Evolutionary conservation across 2,329 filamentous ascomycete genomes (phyloP).

Genomic region (Setomelanomma holmii): DNA sequence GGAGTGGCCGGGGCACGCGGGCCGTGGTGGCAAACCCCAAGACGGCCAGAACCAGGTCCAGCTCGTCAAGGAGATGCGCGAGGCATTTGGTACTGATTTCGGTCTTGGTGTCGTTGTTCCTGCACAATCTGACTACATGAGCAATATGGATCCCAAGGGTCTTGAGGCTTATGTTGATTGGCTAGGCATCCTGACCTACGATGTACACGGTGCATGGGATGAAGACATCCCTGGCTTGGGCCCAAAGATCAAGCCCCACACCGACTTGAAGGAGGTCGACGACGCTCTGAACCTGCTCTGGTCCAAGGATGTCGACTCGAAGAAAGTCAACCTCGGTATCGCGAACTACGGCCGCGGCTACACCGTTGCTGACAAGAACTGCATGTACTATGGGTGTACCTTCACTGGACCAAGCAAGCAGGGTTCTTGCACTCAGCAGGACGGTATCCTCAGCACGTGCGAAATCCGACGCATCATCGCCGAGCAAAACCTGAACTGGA

Average conservation of each 20-base stretch:
- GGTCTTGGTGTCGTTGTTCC: conserved; percentile 36
- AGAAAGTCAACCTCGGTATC: conserved; percentile 54
- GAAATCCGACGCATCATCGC: conserved; percentile 48
- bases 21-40: conserved; percentile 45
- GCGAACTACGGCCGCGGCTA: conserved; percentile 56
- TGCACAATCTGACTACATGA: conserved; percentile 35
- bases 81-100: conserved; percentile 23
- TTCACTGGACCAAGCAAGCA: conserved; percentile 23
- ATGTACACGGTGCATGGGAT: conserved; percentile 50
- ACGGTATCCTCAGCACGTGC: conserved; percentile 42
- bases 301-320: conserved; percentile 51
- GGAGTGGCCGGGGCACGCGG: conserved; percentile 45
- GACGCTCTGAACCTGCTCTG: conserved; percentile 54
- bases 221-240: conserved; percentile 32
- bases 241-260: conserved; percentile 47
- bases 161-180: conserved; percentile 45
- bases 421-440: conserved; percentile 30
- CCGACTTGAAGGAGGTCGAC: conserved; percentile 59
- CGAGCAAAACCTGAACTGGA: conserved; percentile 22
- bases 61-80: conserved; percentile 31
- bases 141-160: conserved; percentile 32
- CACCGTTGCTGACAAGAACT: conserved; percentile 25
- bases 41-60: conserved; percentile 40
- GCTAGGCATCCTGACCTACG: conserved; percentile 58
- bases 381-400: conserved; percentile 26